phyloP scores from a whole-genome alignment of 1,284 basidiomycete genomes.

The Trichosporon asahii region DNA sequence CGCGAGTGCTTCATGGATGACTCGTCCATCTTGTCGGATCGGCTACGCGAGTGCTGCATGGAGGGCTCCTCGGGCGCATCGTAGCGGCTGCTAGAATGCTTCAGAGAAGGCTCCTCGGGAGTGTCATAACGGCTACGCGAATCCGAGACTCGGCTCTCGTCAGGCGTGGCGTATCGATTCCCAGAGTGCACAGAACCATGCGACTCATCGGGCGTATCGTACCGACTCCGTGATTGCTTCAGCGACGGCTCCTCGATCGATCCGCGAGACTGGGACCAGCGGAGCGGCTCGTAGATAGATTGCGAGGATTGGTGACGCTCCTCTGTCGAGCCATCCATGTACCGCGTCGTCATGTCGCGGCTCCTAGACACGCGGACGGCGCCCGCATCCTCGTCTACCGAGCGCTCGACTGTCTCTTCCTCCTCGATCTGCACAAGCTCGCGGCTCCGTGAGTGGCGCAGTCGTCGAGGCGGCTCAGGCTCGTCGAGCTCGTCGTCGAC shows the following conservation, averaged over 20 bases:
- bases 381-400: slow-evolving; percentile 25
- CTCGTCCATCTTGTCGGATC: neutral
- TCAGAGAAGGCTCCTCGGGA: neutral
- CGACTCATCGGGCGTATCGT: neutral
- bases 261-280: neutral
- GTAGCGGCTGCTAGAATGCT: neutral
- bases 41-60: neutral
- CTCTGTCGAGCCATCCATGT: neutral
- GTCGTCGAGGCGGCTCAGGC: neutral
- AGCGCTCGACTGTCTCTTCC: slow-evolving; percentile 25
- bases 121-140: neutral
- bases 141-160: neutral
- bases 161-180: neutral
- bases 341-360: neutral
- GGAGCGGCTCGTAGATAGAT: neutral
- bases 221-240: neutral
- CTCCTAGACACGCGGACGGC: slow-evolving; percentile 17
- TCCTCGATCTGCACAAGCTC: slow-evolving; percentile 9
- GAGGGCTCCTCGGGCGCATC: neutral
- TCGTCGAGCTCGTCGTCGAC: neutral
- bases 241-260: neutral
- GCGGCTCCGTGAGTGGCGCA: neutral
- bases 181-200: neutral
- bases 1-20: neutral
- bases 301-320: neutral